These are phyloP conservation scores for Anisodus acutangulus DNA, from an alignment of 257 asterid species.

Conservation along the genomic window DNA sequence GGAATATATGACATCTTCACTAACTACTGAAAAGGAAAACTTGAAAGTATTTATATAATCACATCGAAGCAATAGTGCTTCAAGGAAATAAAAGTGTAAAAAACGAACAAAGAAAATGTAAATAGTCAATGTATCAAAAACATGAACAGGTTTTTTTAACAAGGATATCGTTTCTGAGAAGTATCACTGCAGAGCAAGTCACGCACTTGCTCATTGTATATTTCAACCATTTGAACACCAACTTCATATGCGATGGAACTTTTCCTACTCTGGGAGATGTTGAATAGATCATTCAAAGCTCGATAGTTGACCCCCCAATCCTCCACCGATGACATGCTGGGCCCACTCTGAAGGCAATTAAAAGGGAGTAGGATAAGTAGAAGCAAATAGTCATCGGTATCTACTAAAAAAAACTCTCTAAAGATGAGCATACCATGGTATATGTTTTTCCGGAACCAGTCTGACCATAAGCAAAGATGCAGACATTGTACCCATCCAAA, in stretches of 20 bases:
- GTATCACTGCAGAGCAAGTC: slow-evolving; percentile 71
- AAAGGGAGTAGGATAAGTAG: slow-evolving; percentile 34
- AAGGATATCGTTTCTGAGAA: slow-evolving; percentile 92
- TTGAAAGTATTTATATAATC: neutral
- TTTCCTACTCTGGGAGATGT: slow-evolving; percentile 71
- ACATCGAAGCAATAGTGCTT: neutral
- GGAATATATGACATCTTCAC: neutral
- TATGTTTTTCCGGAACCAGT: slow-evolving; percentile 97
- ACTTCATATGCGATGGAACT: slow-evolving; percentile 75
- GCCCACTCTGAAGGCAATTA: slow-evolving; percentile 71
- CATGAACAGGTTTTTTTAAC: slow-evolving; percentile 27
- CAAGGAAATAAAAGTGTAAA: slow-evolving; percentile 24
- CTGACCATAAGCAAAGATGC: slow-evolving; percentile 98
- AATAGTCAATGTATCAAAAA: slow-evolving; percentile 12
- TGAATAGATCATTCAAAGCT: slow-evolving; percentile 93
- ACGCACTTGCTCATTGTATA: slow-evolving; percentile 94
- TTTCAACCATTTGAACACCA: slow-evolving; percentile 96
- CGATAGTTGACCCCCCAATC: slow-evolving; percentile 97
- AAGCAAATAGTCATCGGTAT: slow-evolving; percentile 20
- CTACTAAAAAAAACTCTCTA: neutral
- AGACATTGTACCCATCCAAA: slow-evolving; percentile 91
- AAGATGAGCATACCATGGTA: slow-evolving; percentile 69
- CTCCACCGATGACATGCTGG: slow-evolving; percentile 66
- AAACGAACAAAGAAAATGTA: neutral
- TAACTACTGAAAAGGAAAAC: neutral